These are phyloP conservation scores for Ogataea paradorogensis DNA, from an alignment of 805 yeast species.

Conservation along the genomic window DNA sequence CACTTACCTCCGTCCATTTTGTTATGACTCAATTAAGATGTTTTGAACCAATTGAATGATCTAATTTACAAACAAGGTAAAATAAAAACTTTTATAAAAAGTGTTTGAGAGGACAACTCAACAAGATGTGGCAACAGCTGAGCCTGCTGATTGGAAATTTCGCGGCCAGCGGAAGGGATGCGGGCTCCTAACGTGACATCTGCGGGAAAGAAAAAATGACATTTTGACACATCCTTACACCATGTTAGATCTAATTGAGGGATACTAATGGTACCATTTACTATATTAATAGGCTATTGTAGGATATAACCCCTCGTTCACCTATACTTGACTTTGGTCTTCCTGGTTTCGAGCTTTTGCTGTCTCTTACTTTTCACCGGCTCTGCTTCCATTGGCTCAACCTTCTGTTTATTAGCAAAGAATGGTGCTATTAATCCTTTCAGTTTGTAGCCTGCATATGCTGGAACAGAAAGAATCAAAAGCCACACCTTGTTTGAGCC, in stretches of 20 bases:
- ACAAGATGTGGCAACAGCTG: constrained; percentile 16
- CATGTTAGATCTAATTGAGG: too few species aligned
- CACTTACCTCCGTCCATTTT: constrained; percentile 62
- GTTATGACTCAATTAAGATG: constrained; percentile 19
- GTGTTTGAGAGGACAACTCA: constrained; percentile 23
- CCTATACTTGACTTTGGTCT: constrained; percentile 7
- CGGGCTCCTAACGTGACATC: constrained; percentile 11
- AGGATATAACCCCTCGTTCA: too few species aligned
- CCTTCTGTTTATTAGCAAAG: constrained; percentile 17
- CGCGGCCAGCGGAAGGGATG: constrained; percentile 13
- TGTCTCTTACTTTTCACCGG: constrained; percentile 36
- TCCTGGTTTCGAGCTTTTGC: constrained; percentile 37
- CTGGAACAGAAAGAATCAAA: constrained; percentile 50
- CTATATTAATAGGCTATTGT: too few species aligned
- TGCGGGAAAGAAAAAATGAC: background rate
- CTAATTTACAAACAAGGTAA: constrained; percentile 12
- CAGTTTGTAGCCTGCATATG: constrained; percentile 47
- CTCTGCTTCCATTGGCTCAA: constrained; percentile 9
- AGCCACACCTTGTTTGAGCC: constrained; percentile 65
- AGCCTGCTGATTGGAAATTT: constrained; percentile 13
- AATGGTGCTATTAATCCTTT: constrained; percentile 36
- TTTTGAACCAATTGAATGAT: constrained; percentile 18
- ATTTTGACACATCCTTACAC: constrained; percentile 9
- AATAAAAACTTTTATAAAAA: constrained; percentile 16
- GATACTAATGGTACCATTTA: too few species aligned